Conservation (phyloP, 108 stramenopile species). For the Nitzschia inconspicua region DNA sequence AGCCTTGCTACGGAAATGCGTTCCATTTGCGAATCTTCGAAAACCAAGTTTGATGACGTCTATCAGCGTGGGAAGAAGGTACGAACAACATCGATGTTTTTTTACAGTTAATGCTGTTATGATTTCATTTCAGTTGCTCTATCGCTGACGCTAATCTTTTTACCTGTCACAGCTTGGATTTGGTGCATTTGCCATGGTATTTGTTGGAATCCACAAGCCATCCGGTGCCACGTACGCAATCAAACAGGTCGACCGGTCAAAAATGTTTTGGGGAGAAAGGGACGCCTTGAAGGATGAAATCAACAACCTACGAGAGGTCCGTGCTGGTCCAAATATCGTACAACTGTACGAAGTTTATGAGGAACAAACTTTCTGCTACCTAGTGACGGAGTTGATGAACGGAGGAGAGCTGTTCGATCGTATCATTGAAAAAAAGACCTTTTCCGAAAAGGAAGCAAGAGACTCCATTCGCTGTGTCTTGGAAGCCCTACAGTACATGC, state of each 20-base stretch:
- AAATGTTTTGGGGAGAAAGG: conserved; percentile 60
- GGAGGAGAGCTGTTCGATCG: conserved; percentile 96
- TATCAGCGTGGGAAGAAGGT: conserved; percentile 48
- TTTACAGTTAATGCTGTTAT: too few relatives aligned
- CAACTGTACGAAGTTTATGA: conserved; percentile 77
- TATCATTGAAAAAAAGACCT: conserved; percentile 74
- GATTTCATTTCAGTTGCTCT: background rate
- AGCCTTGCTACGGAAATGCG: conserved; percentile 21
- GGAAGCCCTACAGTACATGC: conserved; percentile 83
- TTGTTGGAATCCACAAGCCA: conserved; percentile 53
- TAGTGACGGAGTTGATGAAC: conserved; percentile 76
- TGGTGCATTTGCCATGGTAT: conserved; percentile 80
- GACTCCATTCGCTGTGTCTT: conserved; percentile 54
- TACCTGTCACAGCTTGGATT: conserved; percentile 70
- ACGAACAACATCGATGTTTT: background rate
- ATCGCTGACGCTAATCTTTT: background rate
- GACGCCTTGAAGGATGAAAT: conserved; percentile 73
- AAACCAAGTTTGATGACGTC: conserved; percentile 41
- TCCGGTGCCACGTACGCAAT: conserved; percentile 57
- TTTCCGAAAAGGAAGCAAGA: conserved; percentile 75
- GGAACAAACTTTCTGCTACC: conserved; percentile 46
- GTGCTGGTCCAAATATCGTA: conserved; percentile 81
- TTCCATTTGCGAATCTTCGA: background rate
- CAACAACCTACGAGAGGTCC: conserved; percentile 41
- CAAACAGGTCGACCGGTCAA: conserved; percentile 70